A percentile compares a stretch with the other conserved stretches of the same genome.
Conservation (phyloP, 2,329 filamentous ascomycete genomes). For the Paecilomyces niveus region DNA sequence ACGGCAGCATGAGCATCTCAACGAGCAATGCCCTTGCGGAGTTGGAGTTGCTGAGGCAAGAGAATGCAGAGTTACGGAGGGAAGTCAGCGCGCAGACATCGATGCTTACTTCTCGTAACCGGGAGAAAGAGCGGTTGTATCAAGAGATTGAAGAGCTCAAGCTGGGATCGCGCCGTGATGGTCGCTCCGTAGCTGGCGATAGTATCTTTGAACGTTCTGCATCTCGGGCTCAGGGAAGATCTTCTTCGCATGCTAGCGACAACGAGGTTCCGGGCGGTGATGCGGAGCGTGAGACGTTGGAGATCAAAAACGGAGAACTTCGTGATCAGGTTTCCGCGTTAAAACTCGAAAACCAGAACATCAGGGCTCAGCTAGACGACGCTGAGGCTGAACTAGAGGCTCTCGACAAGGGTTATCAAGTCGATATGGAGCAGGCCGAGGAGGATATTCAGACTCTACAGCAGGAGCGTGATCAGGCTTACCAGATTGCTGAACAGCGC, state of each 20-base stretch:
- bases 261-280: conserved; percentile 62
- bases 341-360: conserved; percentile 82
- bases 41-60: conserved; percentile 73
- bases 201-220: conserved; percentile 93
- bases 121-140: conserved; percentile 89
- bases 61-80: conserved; percentile 84
- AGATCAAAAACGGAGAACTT: conserved; percentile 73
- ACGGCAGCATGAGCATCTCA: conserved; percentile 46
- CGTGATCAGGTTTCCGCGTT: conserved; percentile 81
- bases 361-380: conserved; percentile 73
- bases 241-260: conserved; percentile 67
- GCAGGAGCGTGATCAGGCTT: conserved; percentile 76
- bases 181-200: conserved; percentile 62
- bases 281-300: conserved; percentile 74
- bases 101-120: conserved; percentile 92
- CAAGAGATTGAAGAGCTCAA: conserved; percentile 97
- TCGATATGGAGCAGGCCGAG: conserved; percentile 71
- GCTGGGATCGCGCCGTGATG: conserved; percentile 68
- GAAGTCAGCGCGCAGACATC: conserved; percentile 94
- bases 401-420: conserved; percentile 65
- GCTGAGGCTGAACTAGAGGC: conserved; percentile 74
- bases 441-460: conserved; percentile 75
- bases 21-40: conserved; percentile 71
- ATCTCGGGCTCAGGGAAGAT: conserved; percentile 69
- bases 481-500: conserved; percentile 63